Base-by-base conservation (phyloP, 2,329 filamentous ascomycete genomes). In the Metarhizium guizhouense region DNA sequence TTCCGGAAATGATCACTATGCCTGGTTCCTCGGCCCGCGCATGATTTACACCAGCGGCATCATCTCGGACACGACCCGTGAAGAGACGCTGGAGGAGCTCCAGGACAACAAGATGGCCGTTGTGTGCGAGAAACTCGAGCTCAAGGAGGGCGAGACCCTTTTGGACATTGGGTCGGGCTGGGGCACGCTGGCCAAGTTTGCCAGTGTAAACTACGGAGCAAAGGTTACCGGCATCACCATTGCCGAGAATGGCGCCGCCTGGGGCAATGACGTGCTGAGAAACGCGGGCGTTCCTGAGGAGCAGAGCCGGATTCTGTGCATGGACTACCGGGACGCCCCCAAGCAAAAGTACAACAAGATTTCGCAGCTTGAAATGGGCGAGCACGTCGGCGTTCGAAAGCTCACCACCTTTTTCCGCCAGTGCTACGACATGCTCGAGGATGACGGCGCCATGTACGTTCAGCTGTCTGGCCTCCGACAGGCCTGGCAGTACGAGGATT, bases 41-140 rank as follows among this genome's bases (percentile, higher is more conserved):
- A 96, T 96, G 92, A 90, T 96, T 72, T 96, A 96, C 78, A 96
- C 92, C 49, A 93, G 88, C 32, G 93, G 92, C 63, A 78, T 96
- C 64, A 94, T 96, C 71, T 54, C 52, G 5, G 52, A 54, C 18
- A 6, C 45, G 4, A 86, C 85, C 71, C 81, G 79, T 60, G 92
- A 96, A 73, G 92, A 96, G 75, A 83, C 84, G 16, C 84, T 96
- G n/a, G 93, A 96, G 74, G 81, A 96, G 74, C 82, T 96, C 55
- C 93, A 96, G 76, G 92, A 96, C 73, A 54, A 96, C 81, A 96
- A 96, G 75, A 78, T 96, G 65, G 86, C 87, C 61, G 79, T 95
- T 61, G 92, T 96, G 4, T 96, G 92, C 73, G 90, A 96, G 74
- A 96, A 96, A 81, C 90, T 96, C 60, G 85, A 78, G 43, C 77